These are phyloP conservation scores for Leishmania aethiopica DNA, from an alignment of 208 protist genomes.

Conservation along the genomic window DNA sequence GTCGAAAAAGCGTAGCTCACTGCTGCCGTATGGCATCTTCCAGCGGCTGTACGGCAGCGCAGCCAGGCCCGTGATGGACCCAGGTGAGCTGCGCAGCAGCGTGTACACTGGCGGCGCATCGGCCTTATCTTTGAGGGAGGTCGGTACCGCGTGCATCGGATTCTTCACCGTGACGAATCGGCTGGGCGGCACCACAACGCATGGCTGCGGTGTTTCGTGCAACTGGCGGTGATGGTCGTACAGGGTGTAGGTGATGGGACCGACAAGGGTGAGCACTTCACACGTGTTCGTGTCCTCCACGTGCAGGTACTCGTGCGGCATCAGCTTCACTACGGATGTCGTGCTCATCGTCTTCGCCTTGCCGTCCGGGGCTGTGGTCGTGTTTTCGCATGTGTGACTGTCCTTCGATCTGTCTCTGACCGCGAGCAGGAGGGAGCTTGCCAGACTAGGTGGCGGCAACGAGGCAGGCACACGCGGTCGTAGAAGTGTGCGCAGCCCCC, in stretches of 20 bases:
- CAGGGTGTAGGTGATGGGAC: constrained; percentile 86
- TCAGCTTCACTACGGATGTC: constrained; percentile 53
- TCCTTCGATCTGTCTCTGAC: not conserved
- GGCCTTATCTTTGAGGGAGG: constrained; percentile 10
- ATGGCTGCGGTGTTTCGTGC: constrained; percentile 37
- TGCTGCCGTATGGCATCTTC: constrained; percentile 50
- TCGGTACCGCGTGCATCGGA: constrained; percentile 26
- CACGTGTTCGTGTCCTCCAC: constrained; percentile 86
- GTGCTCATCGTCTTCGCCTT: constrained; percentile 5
- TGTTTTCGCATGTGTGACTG: not conserved
- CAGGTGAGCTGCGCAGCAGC: constrained; percentile 6
- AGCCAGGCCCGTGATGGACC: constrained; percentile 10
- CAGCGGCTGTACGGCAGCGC: constrained; percentile 20
- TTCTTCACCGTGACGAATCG: constrained; percentile 91
- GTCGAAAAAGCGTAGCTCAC: constrained; percentile 79
- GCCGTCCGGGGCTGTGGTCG: not conserved
- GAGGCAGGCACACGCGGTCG: not conserved
- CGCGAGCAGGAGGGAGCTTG: not conserved
- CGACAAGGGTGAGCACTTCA: constrained; percentile 77
- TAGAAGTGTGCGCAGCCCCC: not conserved
- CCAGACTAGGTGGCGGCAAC: not conserved
- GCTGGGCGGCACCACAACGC: constrained; percentile 80
- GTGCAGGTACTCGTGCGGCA: constrained; percentile 82
- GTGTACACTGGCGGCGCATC: not conserved
- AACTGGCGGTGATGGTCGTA: constrained; percentile 67